Percentiles rank a stretch among this genome's conserved stretches.
These are phyloP conservation scores for Calamus simplicifolius DNA, from an alignment of 176 grass and related monocot species.

Conservation along the genomic window DNA sequence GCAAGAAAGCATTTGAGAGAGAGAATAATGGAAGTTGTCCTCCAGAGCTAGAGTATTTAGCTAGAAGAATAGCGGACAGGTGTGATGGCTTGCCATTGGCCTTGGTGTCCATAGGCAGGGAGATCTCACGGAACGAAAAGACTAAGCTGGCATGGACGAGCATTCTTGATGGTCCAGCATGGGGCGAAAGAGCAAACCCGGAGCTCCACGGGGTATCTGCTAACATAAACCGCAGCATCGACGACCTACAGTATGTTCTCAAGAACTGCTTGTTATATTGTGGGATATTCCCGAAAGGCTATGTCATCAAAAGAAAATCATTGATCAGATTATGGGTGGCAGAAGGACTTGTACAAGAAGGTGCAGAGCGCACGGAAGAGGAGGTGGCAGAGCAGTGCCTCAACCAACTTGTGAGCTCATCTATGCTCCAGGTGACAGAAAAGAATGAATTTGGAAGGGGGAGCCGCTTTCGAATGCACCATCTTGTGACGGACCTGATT, in stretches of 20 bases:
- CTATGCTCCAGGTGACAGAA: constrained; percentile 17
- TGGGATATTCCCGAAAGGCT: constrained; percentile 37
- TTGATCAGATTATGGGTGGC: constrained; percentile 51
- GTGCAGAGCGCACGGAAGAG: not conserved
- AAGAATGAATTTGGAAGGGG: constrained; percentile 17
- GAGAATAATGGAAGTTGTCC: constrained; percentile 3
- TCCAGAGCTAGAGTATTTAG: constrained; percentile 3
- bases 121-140: constrained; percentile 26
- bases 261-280: constrained; percentile 51
- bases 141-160: constrained; percentile 27
- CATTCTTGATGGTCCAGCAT: constrained; percentile 29
- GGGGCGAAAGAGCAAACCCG: constrained; percentile 14
- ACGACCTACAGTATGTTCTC: constrained; percentile 25
- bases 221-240: constrained; percentile 44
- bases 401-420: constrained; percentile 5
- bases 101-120: constrained; percentile 31
- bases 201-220: constrained; percentile 16
- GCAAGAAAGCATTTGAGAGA: constrained; percentile 27
- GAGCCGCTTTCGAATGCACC: constrained; percentile 20
- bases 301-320: constrained; percentile 25
- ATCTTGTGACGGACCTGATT: constrained; percentile 19
- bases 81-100: constrained; percentile 33
- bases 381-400: constrained; percentile 25
- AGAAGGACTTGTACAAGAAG: constrained; percentile 31
- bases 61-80: constrained; percentile 16